A percentile compares a stretch with the other conserved stretches of the same genome.
These are phyloP conservation scores for Selaginella tamariscina DNA, from an alignment of 75 land plant species.

Conservation along the genomic window DNA sequence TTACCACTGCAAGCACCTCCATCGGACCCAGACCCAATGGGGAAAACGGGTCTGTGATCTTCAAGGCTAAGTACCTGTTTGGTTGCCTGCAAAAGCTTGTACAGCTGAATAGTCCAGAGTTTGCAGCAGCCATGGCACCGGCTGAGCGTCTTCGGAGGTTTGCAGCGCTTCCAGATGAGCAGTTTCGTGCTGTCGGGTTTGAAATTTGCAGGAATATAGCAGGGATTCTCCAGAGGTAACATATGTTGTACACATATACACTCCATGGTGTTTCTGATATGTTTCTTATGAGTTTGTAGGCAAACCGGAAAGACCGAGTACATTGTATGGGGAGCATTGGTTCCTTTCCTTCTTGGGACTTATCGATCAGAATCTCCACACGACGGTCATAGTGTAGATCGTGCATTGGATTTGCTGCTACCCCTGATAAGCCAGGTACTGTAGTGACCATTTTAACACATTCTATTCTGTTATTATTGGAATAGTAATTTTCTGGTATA, in stretches of 20 bases:
- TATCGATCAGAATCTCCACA: slow-evolving; percentile 62
- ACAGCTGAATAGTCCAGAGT: slow-evolving; percentile 37
- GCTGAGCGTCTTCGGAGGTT: slow-evolving; percentile 54
- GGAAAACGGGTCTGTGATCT: slow-evolving; percentile 13
- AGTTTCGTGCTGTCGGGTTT: slow-evolving; percentile 33
- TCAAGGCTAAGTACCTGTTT: slow-evolving; percentile 32
- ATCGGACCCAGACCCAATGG: neutral
- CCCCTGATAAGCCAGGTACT: slow-evolving; percentile 18
- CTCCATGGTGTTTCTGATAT: no score
- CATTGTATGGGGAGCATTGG: slow-evolving; percentile 49
- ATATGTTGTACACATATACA: no score
- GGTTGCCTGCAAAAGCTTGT: slow-evolving; percentile 69
- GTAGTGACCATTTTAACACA: no score
- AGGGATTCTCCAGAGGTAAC: neutral
- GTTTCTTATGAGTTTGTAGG: no score
- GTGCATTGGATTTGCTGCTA: slow-evolving; percentile 45
- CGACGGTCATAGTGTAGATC: slow-evolving; percentile 55
- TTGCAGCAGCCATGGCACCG: slow-evolving; percentile 41
- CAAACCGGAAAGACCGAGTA: slow-evolving; percentile 25
- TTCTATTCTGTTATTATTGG: no score
- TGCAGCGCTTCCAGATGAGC: slow-evolving; percentile 35
- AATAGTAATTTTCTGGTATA: no score
- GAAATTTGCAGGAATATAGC: slow-evolving; percentile 46
- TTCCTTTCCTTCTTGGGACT: slow-evolving; percentile 54
- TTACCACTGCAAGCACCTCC: slow-evolving; percentile 63